Evolutionary conservation across 805 yeast species (phyloP).

Genomic region (Candida piceae): DNA sequence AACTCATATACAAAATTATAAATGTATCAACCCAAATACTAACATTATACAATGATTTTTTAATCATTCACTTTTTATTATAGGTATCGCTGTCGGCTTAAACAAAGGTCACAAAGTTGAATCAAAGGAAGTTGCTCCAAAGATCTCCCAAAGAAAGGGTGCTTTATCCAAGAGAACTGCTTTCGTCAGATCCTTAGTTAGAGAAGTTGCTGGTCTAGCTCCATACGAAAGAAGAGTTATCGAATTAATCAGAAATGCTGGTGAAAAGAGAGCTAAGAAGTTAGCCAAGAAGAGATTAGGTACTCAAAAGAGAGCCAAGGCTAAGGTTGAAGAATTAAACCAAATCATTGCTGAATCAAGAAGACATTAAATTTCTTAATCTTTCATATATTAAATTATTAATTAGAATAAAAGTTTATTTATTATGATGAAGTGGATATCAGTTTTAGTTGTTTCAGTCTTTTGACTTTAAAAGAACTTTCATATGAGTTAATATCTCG

Average conservation of each 20-base stretch:
- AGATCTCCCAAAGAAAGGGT: constrained; percentile 95
- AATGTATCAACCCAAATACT: no score
- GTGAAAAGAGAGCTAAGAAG: constrained; percentile 99
- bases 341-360: constrained; percentile 94
- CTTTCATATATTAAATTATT: neutral
- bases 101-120: constrained; percentile 99
- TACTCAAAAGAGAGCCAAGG: constrained; percentile 99
- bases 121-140: constrained; percentile 77
- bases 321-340: constrained; percentile 99
- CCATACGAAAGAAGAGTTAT: constrained; percentile 99
- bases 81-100: constrained; percentile 95
- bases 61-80: constrained; percentile 3
- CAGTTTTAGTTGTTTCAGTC: neutral
- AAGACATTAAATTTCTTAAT: constrained; percentile 58
- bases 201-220: constrained; percentile 97
- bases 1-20: no score
- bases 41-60: neutral
- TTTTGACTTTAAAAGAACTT: constrained; percentile 1
- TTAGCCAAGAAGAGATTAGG: constrained; percentile 99
- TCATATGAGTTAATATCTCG: constrained; percentile 3
- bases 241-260: constrained; percentile 99
- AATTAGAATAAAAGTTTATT: neutral
- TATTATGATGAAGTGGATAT: constrained; percentile 1
- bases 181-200: constrained; percentile 92
- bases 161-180: constrained; percentile 90